Evolutionary conservation across 495 filamentous ascomycete genomes (phyloP).

Genomic region (Cercophora samala): DNA sequence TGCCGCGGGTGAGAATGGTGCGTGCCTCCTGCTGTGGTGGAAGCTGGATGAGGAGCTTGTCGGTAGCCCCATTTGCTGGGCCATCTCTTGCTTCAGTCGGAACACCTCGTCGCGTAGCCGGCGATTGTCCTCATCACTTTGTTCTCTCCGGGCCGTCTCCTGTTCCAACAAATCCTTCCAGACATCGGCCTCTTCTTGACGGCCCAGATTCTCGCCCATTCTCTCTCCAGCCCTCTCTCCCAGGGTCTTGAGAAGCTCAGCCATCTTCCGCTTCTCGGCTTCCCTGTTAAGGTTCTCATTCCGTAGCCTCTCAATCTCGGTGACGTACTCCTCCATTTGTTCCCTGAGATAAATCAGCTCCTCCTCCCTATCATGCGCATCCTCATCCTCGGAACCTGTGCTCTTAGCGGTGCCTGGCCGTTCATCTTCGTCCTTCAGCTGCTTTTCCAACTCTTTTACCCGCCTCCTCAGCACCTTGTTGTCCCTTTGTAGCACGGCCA

Average conservation of each 20-base stretch:
- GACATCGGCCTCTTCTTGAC: conserved; percentile 85
- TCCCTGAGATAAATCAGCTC: conserved; percentile 82
- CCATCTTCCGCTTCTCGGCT: conserved; percentile 75
- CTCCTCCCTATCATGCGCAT: conserved; percentile 72
- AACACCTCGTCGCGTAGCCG: conserved; percentile 81
- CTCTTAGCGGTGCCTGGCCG: conserved; percentile 54
- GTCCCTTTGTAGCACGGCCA: conserved; percentile 83
- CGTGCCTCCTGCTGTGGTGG: conserved; percentile 23
- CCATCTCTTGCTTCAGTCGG: conserved; percentile 63
- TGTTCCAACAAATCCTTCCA: conserved; percentile 95
- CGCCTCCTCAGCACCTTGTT: conserved; percentile 74
- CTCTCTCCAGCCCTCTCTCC: conserved; percentile 58
- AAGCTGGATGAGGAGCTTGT: neutral
- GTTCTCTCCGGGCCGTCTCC: conserved; percentile 83
- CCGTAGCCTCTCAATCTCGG: conserved; percentile 74
- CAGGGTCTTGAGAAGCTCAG: conserved; percentile 71
- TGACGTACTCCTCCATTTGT: conserved; percentile 74
- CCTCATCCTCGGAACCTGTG: conserved; percentile 51
- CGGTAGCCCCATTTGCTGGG: conserved; percentile 26
- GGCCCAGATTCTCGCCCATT: conserved; percentile 61
- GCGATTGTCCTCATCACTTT: conserved; percentile 83
- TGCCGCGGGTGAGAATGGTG: conserved; percentile 53
- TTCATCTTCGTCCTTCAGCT: conserved; percentile 68
- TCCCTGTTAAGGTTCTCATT: conserved; percentile 73
- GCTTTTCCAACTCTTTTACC: conserved; percentile 81